A percentile compares a stretch with the other conserved stretches of the same genome.
Conservation (phyloP, 352 stramenopile genomes). For the Phytophthora niederhauseri region DNA sequence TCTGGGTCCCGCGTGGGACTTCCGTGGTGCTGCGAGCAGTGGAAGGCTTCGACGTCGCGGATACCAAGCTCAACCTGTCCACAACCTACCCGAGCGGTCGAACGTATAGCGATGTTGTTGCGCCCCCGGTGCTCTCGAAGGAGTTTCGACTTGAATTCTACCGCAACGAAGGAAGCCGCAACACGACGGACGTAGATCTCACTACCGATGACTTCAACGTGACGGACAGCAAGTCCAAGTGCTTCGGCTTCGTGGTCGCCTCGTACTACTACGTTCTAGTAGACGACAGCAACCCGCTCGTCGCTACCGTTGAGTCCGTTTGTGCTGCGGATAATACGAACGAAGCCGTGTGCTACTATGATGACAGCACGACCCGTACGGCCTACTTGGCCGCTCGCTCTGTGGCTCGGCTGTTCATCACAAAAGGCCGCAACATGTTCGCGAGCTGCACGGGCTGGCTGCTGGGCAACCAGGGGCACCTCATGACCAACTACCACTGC, state of each 20-base stretch:
- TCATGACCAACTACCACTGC: slow-evolving; percentile 77
- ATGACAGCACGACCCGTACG: slow-evolving; percentile 23
- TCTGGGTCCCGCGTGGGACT: slow-evolving; percentile 45
- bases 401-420: slow-evolving; percentile 26
- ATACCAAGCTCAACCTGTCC: slow-evolving; percentile 51
- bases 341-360: slow-evolving; percentile 61
- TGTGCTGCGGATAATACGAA: slow-evolving; percentile 65
- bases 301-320: slow-evolving; percentile 41
- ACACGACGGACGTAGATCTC: slow-evolving; percentile 4
- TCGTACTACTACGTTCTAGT: slow-evolving; percentile 49
- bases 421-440: slow-evolving; percentile 19
- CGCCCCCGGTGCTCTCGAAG: slow-evolving; percentile 46
- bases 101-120: slow-evolving; percentile 27
- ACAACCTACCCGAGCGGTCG: slow-evolving; percentile 33
- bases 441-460: slow-evolving; percentile 64
- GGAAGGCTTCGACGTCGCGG: slow-evolving; percentile 40
- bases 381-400: slow-evolving; percentile 44
- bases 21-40: slow-evolving; percentile 52
- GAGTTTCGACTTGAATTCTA: slow-evolving; percentile 69
- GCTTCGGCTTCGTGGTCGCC: slow-evolving; percentile 58
- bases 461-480: slow-evolving; percentile 52
- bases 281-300: slow-evolving; percentile 38
- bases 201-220: slow-evolving; percentile 25
- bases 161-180: slow-evolving; percentile 23
- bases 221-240: slow-evolving; percentile 34